Evolutionary conservation across 352 stramenopile species (phyloP), one percentile per base, ranked within the genome.

Genomic region (Phytopythium cucurbitacearum): DNA sequence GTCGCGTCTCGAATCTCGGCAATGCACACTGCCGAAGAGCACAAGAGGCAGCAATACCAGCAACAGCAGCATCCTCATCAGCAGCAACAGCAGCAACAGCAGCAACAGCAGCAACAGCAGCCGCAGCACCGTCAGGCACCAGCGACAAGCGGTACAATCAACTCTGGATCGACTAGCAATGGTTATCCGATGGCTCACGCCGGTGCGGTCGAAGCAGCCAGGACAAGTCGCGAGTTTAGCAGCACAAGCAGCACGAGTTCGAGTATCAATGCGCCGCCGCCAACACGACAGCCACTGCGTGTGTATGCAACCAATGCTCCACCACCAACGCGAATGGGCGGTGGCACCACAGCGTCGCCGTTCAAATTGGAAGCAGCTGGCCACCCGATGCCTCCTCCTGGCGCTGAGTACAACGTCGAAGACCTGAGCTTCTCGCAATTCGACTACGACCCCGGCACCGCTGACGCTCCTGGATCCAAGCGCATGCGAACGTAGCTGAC

Each of bases 351-450:
- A 42, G 33, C 13, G 21, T 54, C 48, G 7, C 48, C 48, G 0
- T 54, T 54, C 16, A 54, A 54, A 28, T 11, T 54, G 28, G 42
- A 50, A 42, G 11, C n/a, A 13, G 21, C 38, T 32, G 3, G 36
- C 36, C 33, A 40, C 38, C 40, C 44, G 12, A 32, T 33, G 12
- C 44, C 39, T n/a, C 5, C 33, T 28, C 33, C 15, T 32, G 48
- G n/a, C 11, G 66, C 67, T 8, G 77, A 70, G 53, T 91, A 71
- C 54, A 75, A 89, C 39, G 83, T 94, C 51, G 82, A 91, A 50
- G 84, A 91, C 39, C 66, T 94, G 8, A 90, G 84, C 57, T 61
- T 89, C 16, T 94, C 84, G 5, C 84, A 94, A 45, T 94, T 94
- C 55, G 84, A 94, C 49, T 94, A 77, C 50, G 78, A 94, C 55